Percentiles rank a stretch among this genome's conserved stretches.
phyloP scores from a whole-genome alignment of 495 filamentous ascomycete species.

The Opeltia flavorubescens region DNA sequence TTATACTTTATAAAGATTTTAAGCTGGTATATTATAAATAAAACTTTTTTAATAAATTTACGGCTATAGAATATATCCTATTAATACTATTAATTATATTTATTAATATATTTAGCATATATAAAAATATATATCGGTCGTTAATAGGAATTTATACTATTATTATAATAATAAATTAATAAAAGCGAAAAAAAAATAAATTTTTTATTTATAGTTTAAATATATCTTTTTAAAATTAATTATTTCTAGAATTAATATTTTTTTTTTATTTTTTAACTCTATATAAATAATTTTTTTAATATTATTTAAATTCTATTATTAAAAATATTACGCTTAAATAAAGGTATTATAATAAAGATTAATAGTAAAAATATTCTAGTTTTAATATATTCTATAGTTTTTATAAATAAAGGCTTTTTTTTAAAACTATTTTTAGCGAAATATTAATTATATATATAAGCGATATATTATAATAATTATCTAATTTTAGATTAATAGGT shows the following conservation, averaged over 20 bases:
- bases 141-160: constrained; percentile 8
- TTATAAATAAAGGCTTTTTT: not conserved
- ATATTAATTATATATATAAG: not conserved
- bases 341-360: not conserved
- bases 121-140: constrained; percentile 6
- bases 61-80: too few relatives aligned
- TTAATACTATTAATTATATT: constrained; percentile 3
- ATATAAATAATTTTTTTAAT: constrained; percentile 4
- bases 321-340: not conserved
- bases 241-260: not conserved
- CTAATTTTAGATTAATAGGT: not conserved
- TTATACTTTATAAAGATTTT: too few relatives aligned
- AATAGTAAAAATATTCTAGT: not conserved
- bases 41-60: too few relatives aligned
- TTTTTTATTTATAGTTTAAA: not conserved
- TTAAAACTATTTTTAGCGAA: not conserved
- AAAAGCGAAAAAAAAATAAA: not conserved
- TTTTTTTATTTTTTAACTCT: not conserved
- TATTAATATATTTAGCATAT: constrained; percentile 3
- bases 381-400: not conserved
- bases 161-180: not conserved
- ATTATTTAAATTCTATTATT: not conserved
- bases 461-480: not conserved
- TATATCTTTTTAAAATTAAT: not conserved
- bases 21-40: too few relatives aligned